A percentile compares a stretch with the other conserved stretches of the same genome.
Conservation (phyloP, 805 yeast genomes). For the Cyberlindnera saturnus region DNA sequence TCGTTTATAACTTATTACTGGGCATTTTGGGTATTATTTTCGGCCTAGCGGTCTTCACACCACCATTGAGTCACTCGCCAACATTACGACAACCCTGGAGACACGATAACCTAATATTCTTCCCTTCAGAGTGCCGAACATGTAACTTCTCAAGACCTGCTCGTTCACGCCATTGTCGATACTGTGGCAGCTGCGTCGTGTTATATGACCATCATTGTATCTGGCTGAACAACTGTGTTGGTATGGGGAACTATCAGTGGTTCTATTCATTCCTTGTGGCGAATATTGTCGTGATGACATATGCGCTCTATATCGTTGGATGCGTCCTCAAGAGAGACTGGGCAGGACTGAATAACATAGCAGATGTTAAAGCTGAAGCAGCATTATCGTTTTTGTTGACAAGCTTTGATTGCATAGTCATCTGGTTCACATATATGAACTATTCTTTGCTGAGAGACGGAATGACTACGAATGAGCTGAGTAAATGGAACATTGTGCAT, state of each 20-base stretch:
- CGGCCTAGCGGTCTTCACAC: constrained; percentile 7
- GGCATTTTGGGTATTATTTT: constrained; percentile 6
- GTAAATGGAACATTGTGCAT: constrained; percentile 64
- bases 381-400: constrained; percentile 37
- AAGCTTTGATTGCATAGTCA: constrained; percentile 36
- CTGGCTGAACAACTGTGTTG: constrained; percentile 73
- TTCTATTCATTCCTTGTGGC: constrained; percentile 50
- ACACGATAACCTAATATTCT: constrained; percentile 18
- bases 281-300: constrained; percentile 38
- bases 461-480: constrained; percentile 68
- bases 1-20: constrained; percentile 11
- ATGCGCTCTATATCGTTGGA: constrained; percentile 32
- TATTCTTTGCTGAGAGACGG: constrained; percentile 52
- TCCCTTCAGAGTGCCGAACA: constrained; percentile 36
- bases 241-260: constrained; percentile 55
- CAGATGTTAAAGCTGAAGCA: constrained; percentile 8
- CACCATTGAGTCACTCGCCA: constrained; percentile 6
- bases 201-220: constrained; percentile 71
- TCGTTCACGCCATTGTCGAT: constrained; percentile 68
- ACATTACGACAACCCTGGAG: constrained; percentile 4
- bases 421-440: constrained; percentile 41
- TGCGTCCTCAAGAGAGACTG: constrained; percentile 5
- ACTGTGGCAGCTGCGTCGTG: constrained; percentile 58
- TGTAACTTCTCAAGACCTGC: constrained; percentile 65
- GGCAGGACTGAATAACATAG: neutral